Evolutionary conservation across 2,329 filamentous ascomycete genomes (phyloP).

Genomic region (Alternaria sp.): DNA sequence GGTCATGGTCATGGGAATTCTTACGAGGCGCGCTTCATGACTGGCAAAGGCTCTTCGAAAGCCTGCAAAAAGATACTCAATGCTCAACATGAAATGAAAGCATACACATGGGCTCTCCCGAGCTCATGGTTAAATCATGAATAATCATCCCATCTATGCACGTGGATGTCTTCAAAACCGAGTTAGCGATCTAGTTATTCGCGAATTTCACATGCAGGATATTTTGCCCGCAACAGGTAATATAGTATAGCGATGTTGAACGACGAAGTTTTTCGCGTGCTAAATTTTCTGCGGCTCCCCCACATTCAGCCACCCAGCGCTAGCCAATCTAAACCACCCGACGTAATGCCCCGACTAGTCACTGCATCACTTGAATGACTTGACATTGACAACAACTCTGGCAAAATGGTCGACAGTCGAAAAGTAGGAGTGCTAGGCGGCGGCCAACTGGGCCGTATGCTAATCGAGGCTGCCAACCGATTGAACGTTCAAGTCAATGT

Average conservation of each 20-base stretch:
- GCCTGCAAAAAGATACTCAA: constrained; percentile 49
- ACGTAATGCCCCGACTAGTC: constrained; percentile 26
- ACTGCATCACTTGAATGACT: constrained; percentile 19
- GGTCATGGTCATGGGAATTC: constrained; percentile 46
- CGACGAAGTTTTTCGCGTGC: constrained; percentile 17
- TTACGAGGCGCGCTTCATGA: constrained; percentile 47
- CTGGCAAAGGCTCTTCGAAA: constrained; percentile 41
- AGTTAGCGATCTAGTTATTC: no score
- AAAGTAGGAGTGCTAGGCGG: constrained; percentile 51
- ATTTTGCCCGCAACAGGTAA: constrained; percentile 7
- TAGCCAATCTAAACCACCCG: constrained; percentile 17
- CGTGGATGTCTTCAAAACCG: no score
- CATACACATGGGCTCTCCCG: constrained; percentile 41
- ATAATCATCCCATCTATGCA: constrained; percentile 13
- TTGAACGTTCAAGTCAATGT: constrained; percentile 81
- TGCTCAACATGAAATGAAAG: constrained; percentile 44
- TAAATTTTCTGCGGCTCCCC: constrained; percentile 34
- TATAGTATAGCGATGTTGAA: background rate
- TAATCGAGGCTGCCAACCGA: constrained; percentile 82
- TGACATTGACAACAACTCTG: constrained; percentile 8
- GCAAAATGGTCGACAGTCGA: constrained; percentile 38
- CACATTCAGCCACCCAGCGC: constrained; percentile 28
- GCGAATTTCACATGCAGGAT: background rate
- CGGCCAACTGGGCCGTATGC: constrained; percentile 82
- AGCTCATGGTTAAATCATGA: constrained; percentile 43